Base-by-base conservation (phyloP, 345 rosid species). In the Alliaria petiolata region DNA sequence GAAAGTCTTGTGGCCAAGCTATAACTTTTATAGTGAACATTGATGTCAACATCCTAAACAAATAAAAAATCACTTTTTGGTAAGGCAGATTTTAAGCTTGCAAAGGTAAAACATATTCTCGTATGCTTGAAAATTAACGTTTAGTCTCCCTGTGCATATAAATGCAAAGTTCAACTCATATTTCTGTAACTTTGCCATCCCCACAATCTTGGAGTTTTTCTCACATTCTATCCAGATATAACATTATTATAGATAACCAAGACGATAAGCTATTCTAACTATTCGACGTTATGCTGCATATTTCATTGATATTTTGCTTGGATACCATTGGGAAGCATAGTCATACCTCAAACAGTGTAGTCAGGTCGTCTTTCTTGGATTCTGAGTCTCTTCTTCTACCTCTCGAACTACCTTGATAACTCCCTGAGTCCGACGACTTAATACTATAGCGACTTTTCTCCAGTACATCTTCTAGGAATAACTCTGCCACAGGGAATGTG, bases 401-500 rank as follows among this genome's bases (percentile, higher is more conserved):
- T 78, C 89, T 84, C 31, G 91, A 84, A 76, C 79, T 84, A 58
- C 97, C 88, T 67, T 84, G 95, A 72, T 78, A 83, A 80, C 54
- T 85, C 68, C 85, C 91, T 22, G 74, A 62, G 76, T 89, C 89
- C 5, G 89, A 78, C 66, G 88, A 73, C 80, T 86, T 79, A 47
- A 93, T 86, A 39, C n/a, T 76, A 65, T 86, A 89, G 25, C 50
- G 78, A 71, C 83, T 85, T 85, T 89, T 91, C 85, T 87, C 95
- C 75, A 93, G 60, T 45, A 91, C 83, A 82, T 93, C 97, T 82
- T 89, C 98, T 20, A 93, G 82, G 83, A 84, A 93, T 47, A 89
- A 79, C 82, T 93, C 98, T 7, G 74, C 58, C 65, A 93, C 98
- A 62, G 97, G 96, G 74, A 83, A 89, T 74, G 98, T 91, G 69